Base-by-base conservation (phyloP, 768 basidiomycete genomes). In the Royoungia palumana region DNA sequence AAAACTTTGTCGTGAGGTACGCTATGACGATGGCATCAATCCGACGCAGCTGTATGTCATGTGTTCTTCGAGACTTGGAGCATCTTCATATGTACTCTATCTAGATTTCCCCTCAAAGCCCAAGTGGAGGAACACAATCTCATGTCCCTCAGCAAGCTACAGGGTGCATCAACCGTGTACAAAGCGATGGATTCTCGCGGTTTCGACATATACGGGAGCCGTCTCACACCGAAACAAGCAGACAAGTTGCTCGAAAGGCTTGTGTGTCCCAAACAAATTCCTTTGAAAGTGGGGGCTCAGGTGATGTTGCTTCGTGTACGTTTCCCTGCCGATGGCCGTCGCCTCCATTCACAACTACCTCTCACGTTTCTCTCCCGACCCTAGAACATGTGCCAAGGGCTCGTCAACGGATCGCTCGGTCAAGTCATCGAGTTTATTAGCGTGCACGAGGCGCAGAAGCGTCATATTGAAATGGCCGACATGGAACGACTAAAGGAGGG, bases 351-450 rank as follows among this genome's bases (percentile, higher is more conserved):
- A 2, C 41, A 44, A 49, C 16, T 3, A 32, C 16, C 11, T 6
- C 24, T 40, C 38, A 51, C 34, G 22, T 37, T n/a, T 8, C 20
- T 10, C 11, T 24, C 47, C 6, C 32, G 7, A 22, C 36, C 37
- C 13, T 24, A 72, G 72, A 72, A 72, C 47, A 59, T 68, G 47
- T 24, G 37, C 1, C 61, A 68, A 50, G 65, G 65, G 19, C 61
- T 72, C 22, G 96, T 97, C 45, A 99, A 99, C 60, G 95, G 95
- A 0, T 90, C 85, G 41, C 84, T 96, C 70, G 96, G 95, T 11
- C 83, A 80, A 39, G 80, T 99, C 17, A 28, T 62, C 7, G 67
- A 65, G 21, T 72, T 74, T 44, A 52, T 61, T 21, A 39, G 57
- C 16, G 17, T 54, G 22, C 63, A 59, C 19, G 67, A 72, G 8